phyloP scores from a whole-genome alignment of 257 asterid genomes.

The Buddleja alternifolia region DNA sequence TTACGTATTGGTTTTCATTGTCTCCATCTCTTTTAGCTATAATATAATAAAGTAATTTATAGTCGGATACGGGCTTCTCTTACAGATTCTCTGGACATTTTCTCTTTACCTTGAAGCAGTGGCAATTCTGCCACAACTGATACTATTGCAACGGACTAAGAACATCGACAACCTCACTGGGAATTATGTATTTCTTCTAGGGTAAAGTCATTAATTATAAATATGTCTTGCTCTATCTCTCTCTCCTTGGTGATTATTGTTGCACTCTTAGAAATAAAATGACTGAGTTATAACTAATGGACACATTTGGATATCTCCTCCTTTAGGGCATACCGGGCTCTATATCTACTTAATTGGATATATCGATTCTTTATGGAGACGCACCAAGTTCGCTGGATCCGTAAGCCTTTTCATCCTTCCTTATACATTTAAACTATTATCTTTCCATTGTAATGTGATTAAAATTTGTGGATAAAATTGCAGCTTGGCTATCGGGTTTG shows the following conservation, averaged over 20 bases:
- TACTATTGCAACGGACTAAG: constrained; percentile 46
- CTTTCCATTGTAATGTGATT: constrained; percentile 1
- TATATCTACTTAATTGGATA: constrained; percentile 51
- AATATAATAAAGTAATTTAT: too few species aligned
- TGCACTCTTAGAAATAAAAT: neutral
- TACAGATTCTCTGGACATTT: constrained; percentile 49
- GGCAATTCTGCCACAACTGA: constrained; percentile 53
- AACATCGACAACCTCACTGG: constrained; percentile 58
- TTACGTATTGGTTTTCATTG: too few species aligned
- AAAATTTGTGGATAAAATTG: constrained; percentile 12
- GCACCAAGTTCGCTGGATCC: constrained; percentile 46
- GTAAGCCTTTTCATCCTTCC: constrained; percentile 35
- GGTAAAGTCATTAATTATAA: constrained; percentile 33
- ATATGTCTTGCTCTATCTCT: neutral
- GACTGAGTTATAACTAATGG: too few species aligned
- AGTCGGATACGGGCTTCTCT: neutral
- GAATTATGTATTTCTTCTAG: constrained; percentile 53
- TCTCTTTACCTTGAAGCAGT: constrained; percentile 57
- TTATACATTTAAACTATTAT: neutral
- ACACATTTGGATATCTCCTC: neutral
- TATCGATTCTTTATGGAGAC: constrained; percentile 46
- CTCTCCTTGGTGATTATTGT: neutral
- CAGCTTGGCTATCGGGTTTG: constrained; percentile 57
- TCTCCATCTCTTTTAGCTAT: too few species aligned
- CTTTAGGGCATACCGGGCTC: constrained; percentile 47